Evolutionary conservation across 1,284 basidiomycete species (phyloP), one percentile per base, ranked within the genome.

Genomic region (Heterobasidion irregulare): DNA sequence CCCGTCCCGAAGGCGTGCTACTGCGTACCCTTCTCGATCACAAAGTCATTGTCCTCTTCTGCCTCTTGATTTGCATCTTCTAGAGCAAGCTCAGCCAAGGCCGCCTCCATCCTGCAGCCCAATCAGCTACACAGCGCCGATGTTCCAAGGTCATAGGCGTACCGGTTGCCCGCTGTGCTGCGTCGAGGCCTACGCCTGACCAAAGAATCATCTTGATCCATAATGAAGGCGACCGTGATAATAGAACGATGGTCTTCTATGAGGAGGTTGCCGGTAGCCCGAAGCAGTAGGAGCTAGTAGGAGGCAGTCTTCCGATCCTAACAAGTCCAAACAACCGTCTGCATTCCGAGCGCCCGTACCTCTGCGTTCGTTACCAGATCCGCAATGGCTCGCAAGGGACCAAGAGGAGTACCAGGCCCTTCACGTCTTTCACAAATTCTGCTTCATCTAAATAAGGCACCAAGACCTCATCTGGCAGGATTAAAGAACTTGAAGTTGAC

Each of bases 81-180:
- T 8, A 78, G 58, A 16, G 74, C 75, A 69, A 89, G 80, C 67
- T 89, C 86, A 2, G 86, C 86, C 55, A 90, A 70, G 8, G 83
- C 86, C 12, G 80, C 78, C 65, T 84, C 81, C 86, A 89, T 88
- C 56, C 86, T 89, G 50, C 32, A 57, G 56, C 38, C n/a, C 6
- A 41, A n/a, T n/a, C 38, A 12, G 38, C 4, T n/a, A 41, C 54
- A 54, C 33, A 34, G 57, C 61, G 44, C 32, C 44, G 18, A 19
- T 47, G 41, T 34, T 12, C 8, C 58, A 62, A 26, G 2, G 10
- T 12, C 8, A 48, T 34, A 47, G 50, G 16, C 57, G 44, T 57
- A 86, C 85, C 86, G 70, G 64, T 89, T 90, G 2, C 87, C 87
- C 0, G 86, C 87, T 0, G 86, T 90, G 61, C 82, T 85, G 47